A percentile compares a stretch with the other conserved stretches of the same genome.
phyloP scores from a whole-genome alignment of 148 eudicot genomes.

The Vaccinium macrocarpon region DNA sequence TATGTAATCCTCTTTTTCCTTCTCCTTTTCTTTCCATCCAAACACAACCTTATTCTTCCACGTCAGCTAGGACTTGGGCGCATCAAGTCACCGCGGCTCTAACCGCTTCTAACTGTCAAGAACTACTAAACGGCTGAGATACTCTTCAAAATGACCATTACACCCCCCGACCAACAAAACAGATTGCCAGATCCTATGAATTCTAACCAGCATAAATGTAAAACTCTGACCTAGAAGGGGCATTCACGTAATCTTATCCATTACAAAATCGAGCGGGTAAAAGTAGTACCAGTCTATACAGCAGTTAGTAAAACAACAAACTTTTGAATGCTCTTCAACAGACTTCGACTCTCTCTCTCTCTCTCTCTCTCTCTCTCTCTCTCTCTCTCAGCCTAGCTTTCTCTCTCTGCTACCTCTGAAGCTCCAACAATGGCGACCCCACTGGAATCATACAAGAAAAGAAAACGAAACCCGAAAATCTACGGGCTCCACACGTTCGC shows the following conservation, averaged over 20 bases:
- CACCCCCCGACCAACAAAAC: neutral
- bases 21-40: neutral
- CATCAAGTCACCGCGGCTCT: neutral
- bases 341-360: constrained; percentile 3
- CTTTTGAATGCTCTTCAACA: constrained; percentile 19
- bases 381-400: constrained; percentile 2
- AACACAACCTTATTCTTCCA: neutral
- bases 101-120: neutral
- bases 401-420: neutral
- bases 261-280: constrained; percentile 10
- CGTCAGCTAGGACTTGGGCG: neutral
- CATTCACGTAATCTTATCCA: neutral
- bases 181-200: too few species aligned
- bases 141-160: neutral
- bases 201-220: neutral
- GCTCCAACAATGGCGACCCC: constrained; percentile 15
- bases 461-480: constrained; percentile 20
- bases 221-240: neutral
- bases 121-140: neutral
- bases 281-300: neutral
- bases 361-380: neutral
- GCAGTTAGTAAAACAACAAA: neutral
- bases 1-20: neutral
- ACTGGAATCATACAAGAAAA: constrained; percentile 21
- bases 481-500: constrained; percentile 42